A percentile compares a stretch with the other conserved stretches of the same genome.
Conservation (phyloP, 2,329 filamentous ascomycete species). For the Pseudocercospora crystallina region DNA sequence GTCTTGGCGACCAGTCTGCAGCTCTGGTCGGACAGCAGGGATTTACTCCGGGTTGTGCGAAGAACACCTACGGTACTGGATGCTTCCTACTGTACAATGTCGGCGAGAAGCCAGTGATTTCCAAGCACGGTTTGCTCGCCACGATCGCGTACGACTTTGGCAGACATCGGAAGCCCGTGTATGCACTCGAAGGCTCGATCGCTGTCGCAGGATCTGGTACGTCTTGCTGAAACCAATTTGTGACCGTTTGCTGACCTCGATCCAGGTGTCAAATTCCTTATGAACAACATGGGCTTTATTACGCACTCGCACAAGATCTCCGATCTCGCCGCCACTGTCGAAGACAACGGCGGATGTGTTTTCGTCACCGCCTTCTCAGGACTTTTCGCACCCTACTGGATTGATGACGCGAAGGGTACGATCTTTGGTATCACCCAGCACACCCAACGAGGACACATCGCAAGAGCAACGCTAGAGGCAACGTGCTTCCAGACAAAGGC, state of each 20-base stretch:
- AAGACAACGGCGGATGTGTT: conserved; percentile 78
- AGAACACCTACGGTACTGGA: conserved; percentile 89
- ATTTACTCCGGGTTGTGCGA: conserved; percentile 77
- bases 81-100: conserved; percentile 91
- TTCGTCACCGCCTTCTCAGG: conserved; percentile 90
- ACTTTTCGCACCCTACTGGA: conserved; percentile 91
- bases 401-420: conserved; percentile 86
- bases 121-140: conserved; percentile 76
- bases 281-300: conserved; percentile 64
- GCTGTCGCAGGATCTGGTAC: conserved; percentile 72
- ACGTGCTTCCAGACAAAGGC: conserved; percentile 92
- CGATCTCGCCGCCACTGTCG: conserved; percentile 62
- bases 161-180: conserved; percentile 54
- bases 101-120: conserved; percentile 80
- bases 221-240: background rate
- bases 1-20: conserved; percentile 81
- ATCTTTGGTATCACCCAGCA: conserved; percentile 59
- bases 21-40: conserved; percentile 72
- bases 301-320: conserved; percentile 65
- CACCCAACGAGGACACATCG: conserved; percentile 82
- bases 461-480: conserved; percentile 83
- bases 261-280: conserved; percentile 68
- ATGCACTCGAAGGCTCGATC: conserved; percentile 78
- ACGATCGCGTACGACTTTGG: conserved; percentile 85
- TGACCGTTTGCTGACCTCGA: background rate